phyloP scores from a whole-genome alignment of 164 flowering plant genomes.

The Magnolia officinalis region DNA sequence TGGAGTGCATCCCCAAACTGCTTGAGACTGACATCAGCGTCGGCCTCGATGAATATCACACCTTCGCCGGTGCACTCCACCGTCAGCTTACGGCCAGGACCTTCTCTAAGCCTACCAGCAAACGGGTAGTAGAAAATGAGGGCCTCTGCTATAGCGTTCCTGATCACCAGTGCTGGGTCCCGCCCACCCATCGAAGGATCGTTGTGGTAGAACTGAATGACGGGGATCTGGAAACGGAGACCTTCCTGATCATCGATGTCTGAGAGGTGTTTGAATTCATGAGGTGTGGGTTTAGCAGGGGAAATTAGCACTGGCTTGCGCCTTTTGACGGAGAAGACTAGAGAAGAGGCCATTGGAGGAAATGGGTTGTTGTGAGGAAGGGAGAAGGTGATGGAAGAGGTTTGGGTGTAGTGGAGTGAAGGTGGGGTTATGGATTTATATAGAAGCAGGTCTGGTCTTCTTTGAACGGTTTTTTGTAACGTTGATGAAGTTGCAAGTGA shows the following conservation, averaged over 20 bases:
- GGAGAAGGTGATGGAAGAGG: neutral
- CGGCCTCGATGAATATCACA: constrained; percentile 25
- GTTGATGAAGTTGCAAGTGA: too few relatives aligned
- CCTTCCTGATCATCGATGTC: constrained; percentile 37
- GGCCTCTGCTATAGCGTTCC: constrained; percentile 21
- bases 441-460: too few relatives aligned
- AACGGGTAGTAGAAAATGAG: constrained; percentile 37
- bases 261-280: constrained; percentile 29
- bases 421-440: too few relatives aligned
- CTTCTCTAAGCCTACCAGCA: constrained; percentile 31
- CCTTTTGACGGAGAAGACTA: neutral
- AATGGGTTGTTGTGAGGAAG: neutral
- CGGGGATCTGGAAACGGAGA: constrained; percentile 27
- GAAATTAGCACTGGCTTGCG: constrained; percentile 10
- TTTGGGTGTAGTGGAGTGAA: neutral
- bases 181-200: constrained; percentile 6
- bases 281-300: constrained; percentile 27
- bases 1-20: constrained; percentile 34
- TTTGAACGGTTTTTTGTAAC: too few relatives aligned
- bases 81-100: constrained; percentile 15
- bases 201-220: constrained; percentile 17
- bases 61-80: constrained; percentile 31
- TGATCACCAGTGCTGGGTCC: constrained; percentile 28
- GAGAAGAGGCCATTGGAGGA: constrained; percentile 6
- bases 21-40: constrained; percentile 22